Evolutionary conservation across 768 basidiomycete genomes (phyloP), one percentile per base, ranked within the genome.

Genomic region (Xerocomus potaroensis): DNA sequence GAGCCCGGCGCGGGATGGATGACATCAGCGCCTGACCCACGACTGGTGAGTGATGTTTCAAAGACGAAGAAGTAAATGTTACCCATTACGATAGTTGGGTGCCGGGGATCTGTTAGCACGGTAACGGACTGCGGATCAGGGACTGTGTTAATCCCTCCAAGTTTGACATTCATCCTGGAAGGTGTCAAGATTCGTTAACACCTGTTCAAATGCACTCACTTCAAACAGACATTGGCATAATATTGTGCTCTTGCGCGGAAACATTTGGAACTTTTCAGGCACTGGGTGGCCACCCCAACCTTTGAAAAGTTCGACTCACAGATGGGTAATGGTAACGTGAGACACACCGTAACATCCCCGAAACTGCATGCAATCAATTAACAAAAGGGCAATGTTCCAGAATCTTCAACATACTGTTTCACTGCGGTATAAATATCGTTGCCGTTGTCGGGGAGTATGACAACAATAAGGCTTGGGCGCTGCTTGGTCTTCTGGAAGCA

Each of bases 61-160:
- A 21, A n/a, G 15, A 21, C 19, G 11, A 33, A 6, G 5, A n/a
- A 11, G 35, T 15, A 16, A 49, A 40, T 45, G n/a, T 45, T 68
- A 76, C 87, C 89, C 77, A 91, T 83, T 41, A 91, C 79, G 7
- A 91, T 79, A 1, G 88, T 88, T 2, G 88, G 89, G 55, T 81
- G 79, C 23, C 77, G 72, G 1, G 81, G 77, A 57, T 91, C 87
- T 0, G 80, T 78, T 9, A 91, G 69, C 8, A 78, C 74, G 0
- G 77, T 71, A 2, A 86, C 83, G 0, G 83, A 83, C 11, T 74
- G 69, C 0, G 84, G 75, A 41, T 87, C 84, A 0, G 87, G 88
- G 24, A 91, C 72, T 2, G 80, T 78, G 60, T 91, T 91, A 60
- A 90, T 84, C 1, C 89, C 89, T 12, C 88, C 89, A 0, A 91